phyloP scores from a whole-genome alignment of 441 rosid species.

The Pelargonium cotyledonis region DNA sequence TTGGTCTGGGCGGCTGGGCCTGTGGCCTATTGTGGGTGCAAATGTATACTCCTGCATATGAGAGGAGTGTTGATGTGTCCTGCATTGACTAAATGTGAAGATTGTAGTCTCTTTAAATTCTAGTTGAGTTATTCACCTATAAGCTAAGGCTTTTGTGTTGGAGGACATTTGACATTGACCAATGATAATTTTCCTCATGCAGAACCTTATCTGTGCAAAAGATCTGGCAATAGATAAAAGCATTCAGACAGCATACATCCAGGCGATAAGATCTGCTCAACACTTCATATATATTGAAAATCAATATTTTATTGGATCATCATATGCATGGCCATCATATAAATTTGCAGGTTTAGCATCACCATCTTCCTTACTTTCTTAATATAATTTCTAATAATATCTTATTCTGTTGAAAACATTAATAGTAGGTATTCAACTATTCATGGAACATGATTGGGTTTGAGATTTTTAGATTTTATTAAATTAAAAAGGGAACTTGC shows the following conservation, averaged over 20 bases:
- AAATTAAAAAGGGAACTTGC: not conserved
- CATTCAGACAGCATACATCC: conserved; percentile 95
- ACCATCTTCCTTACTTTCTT: not conserved
- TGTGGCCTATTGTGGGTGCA: too few species aligned
- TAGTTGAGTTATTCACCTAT: not conserved
- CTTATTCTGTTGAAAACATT: conserved; percentile 30
- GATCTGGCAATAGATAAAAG: conserved; percentile 93
- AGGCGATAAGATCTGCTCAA: conserved; percentile 74
- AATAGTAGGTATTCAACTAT: not conserved
- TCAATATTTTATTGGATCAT: not conserved
- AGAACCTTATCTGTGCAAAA: conserved; percentile 89
- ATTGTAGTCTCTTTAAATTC: too few species aligned
- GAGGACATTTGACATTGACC: too few species aligned
- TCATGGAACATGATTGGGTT: too few species aligned
- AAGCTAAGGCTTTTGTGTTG: conserved; percentile 12
- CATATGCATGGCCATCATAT: not conserved
- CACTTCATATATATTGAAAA: conserved; percentile 76
- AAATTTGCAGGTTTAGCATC: not conserved
- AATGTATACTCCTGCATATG: too few species aligned
- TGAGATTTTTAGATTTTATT: too few species aligned
- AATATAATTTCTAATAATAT: not conserved
- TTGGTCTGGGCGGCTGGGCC: too few species aligned
- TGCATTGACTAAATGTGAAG: too few species aligned
- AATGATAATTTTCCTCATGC: conserved; percentile 25
- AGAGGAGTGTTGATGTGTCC: too few species aligned